phyloP scores from a whole-genome alignment of 495 filamentous ascomycete genomes.

The Lophiostoma macrostomum region DNA sequence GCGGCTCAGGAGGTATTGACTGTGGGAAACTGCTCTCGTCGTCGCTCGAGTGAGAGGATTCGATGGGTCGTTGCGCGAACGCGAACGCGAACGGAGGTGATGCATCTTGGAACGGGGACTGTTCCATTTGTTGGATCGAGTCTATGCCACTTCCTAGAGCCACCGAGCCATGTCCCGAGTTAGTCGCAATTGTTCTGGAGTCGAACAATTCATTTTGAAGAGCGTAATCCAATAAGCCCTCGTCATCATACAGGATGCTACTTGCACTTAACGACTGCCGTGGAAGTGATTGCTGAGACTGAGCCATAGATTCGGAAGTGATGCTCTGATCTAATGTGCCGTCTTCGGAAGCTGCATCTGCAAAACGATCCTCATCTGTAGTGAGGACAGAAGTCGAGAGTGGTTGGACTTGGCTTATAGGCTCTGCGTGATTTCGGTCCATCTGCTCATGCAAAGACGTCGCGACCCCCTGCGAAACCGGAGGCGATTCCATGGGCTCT shows the following conservation, averaged over 20 bases:
- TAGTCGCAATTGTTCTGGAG: constrained; percentile 3
- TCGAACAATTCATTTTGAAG: constrained; percentile 22
- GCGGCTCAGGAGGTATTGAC: neutral
- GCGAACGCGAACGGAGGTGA: no score
- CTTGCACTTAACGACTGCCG: constrained; percentile 12
- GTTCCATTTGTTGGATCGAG: no score
- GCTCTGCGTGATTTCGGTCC: no score
- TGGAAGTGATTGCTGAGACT: constrained; percentile 6
- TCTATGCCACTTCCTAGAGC: no score
- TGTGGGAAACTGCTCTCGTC: neutral
- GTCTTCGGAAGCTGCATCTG: constrained; percentile 32
- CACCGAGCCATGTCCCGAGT: neutral
- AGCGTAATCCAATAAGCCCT: constrained; percentile 30
- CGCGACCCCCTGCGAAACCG: no score
- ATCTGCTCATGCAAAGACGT: no score
- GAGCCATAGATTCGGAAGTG: neutral
- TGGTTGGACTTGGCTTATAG: neutral
- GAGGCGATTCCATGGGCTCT: no score
- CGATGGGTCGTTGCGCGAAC: no score
- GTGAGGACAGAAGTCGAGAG: constrained; percentile 20
- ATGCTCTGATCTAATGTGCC: constrained; percentile 19
- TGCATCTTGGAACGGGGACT: no score
- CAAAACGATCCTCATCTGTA: constrained; percentile 32
- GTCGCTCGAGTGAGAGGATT: neutral
- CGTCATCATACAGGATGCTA: constrained; percentile 29